These are phyloP conservation scores for Coffea humblotiana DNA, from an alignment of 305 asterid species.

Conservation along the genomic window DNA sequence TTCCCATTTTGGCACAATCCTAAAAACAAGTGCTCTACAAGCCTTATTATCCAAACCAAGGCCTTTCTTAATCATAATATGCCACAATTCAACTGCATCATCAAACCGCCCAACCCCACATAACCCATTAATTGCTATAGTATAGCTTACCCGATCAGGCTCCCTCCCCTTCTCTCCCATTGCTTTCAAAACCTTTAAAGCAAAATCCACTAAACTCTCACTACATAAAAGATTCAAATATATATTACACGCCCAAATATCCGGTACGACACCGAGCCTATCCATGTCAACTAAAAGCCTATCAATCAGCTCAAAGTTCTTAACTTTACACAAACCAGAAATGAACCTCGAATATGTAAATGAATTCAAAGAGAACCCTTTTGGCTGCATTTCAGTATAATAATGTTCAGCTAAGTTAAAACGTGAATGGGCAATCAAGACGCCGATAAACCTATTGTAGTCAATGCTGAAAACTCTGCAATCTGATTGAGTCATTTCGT, in stretches of 20 bases:
- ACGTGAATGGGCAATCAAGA: slow-evolving; percentile 57
- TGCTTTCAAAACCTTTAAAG: slow-evolving; percentile 55
- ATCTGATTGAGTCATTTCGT: slow-evolving; percentile 77
- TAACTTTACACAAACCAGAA: slow-evolving; percentile 77
- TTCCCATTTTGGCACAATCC: slow-evolving; percentile 72
- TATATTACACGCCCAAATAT: slow-evolving; percentile 88
- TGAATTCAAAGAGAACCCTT: slow-evolving; percentile 76
- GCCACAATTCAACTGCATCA: slow-evolving; percentile 76
- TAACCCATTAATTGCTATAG: slow-evolving; percentile 64
- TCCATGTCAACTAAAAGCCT: slow-evolving; percentile 79
- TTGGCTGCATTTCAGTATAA: slow-evolving; percentile 54
- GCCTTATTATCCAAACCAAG: slow-evolving; percentile 65
- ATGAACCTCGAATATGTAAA: slow-evolving; percentile 89
- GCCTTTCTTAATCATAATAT: slow-evolving; percentile 62
- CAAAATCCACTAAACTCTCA: slow-evolving; percentile 68
- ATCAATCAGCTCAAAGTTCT: slow-evolving; percentile 66
- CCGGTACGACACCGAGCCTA: slow-evolving; percentile 65
- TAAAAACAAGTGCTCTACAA: slow-evolving; percentile 77
- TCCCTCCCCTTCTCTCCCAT: slow-evolving; percentile 73
- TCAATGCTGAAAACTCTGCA: slow-evolving; percentile 80
- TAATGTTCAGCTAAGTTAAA: slow-evolving; percentile 67
- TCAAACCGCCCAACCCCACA: slow-evolving; percentile 52
- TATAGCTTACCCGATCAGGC: slow-evolving; percentile 81
- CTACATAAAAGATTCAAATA: slow-evolving; percentile 73
- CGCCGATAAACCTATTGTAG: slow-evolving; percentile 82